These are phyloP conservation scores for Pezizomycotina sp. DNA, from an alignment of 2,329 filamentous ascomycete genomes.

Conservation along the genomic window DNA sequence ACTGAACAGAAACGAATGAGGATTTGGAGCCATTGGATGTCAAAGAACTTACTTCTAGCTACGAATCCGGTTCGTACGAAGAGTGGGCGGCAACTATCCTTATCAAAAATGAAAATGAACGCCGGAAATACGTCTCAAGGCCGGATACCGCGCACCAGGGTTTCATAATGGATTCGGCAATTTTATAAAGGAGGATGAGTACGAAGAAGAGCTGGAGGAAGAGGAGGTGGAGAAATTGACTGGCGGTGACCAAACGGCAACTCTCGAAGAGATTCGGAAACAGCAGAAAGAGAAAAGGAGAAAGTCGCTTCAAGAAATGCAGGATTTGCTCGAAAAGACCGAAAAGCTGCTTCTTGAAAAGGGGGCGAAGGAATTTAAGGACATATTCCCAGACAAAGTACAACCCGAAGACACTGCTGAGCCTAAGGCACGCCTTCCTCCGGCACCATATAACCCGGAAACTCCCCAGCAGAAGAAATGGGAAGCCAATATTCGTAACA, in stretches of 20 bases:
- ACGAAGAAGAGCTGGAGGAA: constrained; percentile 26
- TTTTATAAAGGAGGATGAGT: constrained; percentile 29
- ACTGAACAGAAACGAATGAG: constrained; percentile 25
- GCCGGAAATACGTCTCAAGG: constrained; percentile 5
- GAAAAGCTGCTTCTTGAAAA: constrained; percentile 37
- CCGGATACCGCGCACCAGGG: constrained; percentile 6
- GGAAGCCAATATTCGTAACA: constrained; percentile 8
- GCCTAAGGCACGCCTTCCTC: constrained; percentile 22
- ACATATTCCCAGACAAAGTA: constrained; percentile 14
- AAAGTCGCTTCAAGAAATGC: constrained; percentile 36
- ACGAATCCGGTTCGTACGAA: constrained; percentile 37
- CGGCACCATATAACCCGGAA: constrained; percentile 18
- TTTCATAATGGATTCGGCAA: constrained; percentile 22
- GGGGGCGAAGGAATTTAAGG: constrained; percentile 11
- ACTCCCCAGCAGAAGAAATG: constrained; percentile 19
- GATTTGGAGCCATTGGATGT: constrained; percentile 19
- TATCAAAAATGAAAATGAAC: constrained; percentile 18
- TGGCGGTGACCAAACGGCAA: constrained; percentile 20
- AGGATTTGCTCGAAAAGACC: constrained; percentile 39
- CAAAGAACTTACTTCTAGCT: constrained; percentile 26
- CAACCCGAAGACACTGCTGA: constrained; percentile 3
- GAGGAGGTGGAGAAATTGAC: constrained; percentile 10
- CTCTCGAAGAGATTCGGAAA: constrained; percentile 19
- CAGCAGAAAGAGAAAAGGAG: constrained; percentile 34
- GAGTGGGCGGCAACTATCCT: constrained; percentile 25